phyloP scores from a whole-genome alignment of 148 eudicot species.

The Euryodendron excelsum region DNA sequence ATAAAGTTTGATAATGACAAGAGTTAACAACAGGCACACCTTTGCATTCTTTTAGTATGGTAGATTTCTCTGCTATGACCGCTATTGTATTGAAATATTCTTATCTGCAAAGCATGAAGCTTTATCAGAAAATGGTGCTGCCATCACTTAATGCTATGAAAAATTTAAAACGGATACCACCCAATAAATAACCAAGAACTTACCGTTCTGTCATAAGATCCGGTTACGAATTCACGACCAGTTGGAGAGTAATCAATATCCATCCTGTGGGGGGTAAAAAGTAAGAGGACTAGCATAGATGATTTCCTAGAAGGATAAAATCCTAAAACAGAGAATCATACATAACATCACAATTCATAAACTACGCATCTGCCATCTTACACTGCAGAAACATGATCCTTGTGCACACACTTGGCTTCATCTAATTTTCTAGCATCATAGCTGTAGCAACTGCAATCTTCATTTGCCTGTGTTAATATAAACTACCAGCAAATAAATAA shows the following conservation, averaged over 20 bases:
- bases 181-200: conserved; percentile 26
- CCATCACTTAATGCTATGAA: background rate
- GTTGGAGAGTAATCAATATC: conserved; percentile 98
- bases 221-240: conserved; percentile 98
- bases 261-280: conserved; percentile 51
- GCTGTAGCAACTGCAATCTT: conserved; percentile 91
- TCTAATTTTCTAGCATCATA: conserved; percentile 75
- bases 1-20: background rate
- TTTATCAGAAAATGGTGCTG: conserved; percentile 2
- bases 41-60: conserved; percentile 99
- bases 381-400: conserved; percentile 98
- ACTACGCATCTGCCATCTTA: conserved; percentile 36
- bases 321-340: background rate
- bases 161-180: background rate
- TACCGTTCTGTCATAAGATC: conserved; percentile 95
- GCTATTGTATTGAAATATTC: conserved; percentile 82
- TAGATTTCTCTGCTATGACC: conserved; percentile 96
- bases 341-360: background rate
- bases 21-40: conserved; percentile 34
- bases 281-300: background rate
- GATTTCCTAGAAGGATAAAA: background rate
- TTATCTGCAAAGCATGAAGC: conserved; percentile 46
- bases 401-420: conserved; percentile 93
- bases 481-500: conserved; percentile 4
- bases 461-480: conserved; percentile 74